Base-by-base conservation (phyloP, 495 filamentous ascomycete genomes). In the Penicillium roqueforti region DNA sequence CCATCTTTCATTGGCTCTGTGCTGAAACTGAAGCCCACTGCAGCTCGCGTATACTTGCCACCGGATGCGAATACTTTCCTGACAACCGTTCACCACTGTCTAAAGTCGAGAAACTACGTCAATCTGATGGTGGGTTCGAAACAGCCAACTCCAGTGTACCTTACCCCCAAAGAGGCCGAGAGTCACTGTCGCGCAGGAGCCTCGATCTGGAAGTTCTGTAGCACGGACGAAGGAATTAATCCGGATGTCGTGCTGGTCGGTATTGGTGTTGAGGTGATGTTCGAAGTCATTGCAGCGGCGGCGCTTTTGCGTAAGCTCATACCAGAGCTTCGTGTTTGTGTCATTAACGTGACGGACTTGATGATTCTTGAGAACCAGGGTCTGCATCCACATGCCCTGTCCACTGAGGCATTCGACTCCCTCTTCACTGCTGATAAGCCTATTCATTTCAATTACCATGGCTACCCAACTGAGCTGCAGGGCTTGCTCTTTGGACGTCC, bases 81-180 rank as follows among this genome's bases (percentile, higher is more conserved):
- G 28, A 79, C 77, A 6, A 88, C 85, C 0, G 51, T 89, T 1
- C 70, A 80, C 22, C 86, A 88, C 65, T 86, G 83, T 66, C 69
- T 89, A 22, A 65, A 74, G 18, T 87, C 82, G 2, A 80, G 74
- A 56, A 84, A 84, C 61, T 85, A 88, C 55, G 75, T 86, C 56
- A 89, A 89, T 66, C 75, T 89, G 13, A 84, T 88, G 76, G 84
- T 89, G 37, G 85, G 84, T 46, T 83, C 83, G 38, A 91, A 91
- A 61, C 84, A 87, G 64, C 84, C 83, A 2, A 83, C 82, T 0
- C 82, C 83, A 0, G 83, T 87, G 19, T 88, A 83, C 63, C 77
- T 90, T n/a, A 78, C 70, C 6, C 61, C 80, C 0, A 75, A 82
- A 20, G 85, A 88, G 69, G 87, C 87, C 20, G 83, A 82, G 29